A percentile compares a stretch with the other conserved stretches of the same genome.
Evolutionary conservation across 2,329 filamentous ascomycete species (phyloP).

Genomic region (Verruconis gallopava): DNA sequence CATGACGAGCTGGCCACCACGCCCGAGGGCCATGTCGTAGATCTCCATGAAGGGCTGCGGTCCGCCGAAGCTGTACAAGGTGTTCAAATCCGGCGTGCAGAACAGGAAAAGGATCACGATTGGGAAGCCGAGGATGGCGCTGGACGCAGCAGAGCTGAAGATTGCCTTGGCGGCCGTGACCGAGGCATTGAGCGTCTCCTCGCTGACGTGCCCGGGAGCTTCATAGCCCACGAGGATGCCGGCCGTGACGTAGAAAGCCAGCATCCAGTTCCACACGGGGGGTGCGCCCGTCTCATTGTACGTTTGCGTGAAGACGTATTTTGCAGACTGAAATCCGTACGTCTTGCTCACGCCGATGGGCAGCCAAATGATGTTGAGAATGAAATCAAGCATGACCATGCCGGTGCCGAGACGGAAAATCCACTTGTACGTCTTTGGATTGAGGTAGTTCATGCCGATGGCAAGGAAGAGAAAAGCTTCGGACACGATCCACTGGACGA

Average conservation of each 20-base stretch:
- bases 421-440: slow-evolving; percentile 30
- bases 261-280: slow-evolving; percentile 49
- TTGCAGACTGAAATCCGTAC: slow-evolving; percentile 44
- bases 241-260: slow-evolving; percentile 47
- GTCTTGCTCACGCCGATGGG: slow-evolving; percentile 43
- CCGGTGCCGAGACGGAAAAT: slow-evolving; percentile 39
- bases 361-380: slow-evolving; percentile 48
- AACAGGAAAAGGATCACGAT: slow-evolving; percentile 48
- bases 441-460: slow-evolving; percentile 22
- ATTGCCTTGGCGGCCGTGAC: slow-evolving; percentile 45
- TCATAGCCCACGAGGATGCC: slow-evolving; percentile 50
- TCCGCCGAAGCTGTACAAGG: slow-evolving; percentile 39
- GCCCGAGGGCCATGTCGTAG: slow-evolving; percentile 43
- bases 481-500: slow-evolving; percentile 48
- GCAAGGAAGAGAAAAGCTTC: slow-evolving; percentile 33
- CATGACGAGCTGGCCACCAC: slow-evolving; percentile 47
- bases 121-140: slow-evolving; percentile 41
- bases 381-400: slow-evolving; percentile 44
- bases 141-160: slow-evolving; percentile 47
- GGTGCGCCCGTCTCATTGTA: slow-evolving; percentile 40
- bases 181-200: slow-evolving; percentile 47
- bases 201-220: slow-evolving; percentile 47
- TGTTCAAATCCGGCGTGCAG: slow-evolving; percentile 41
- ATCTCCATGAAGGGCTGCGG: slow-evolving; percentile 47
- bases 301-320: slow-evolving; percentile 47